phyloP scores from a whole-genome alignment of 495 filamentous ascomycete genomes.

The Podospora pseudoanserina region DNA sequence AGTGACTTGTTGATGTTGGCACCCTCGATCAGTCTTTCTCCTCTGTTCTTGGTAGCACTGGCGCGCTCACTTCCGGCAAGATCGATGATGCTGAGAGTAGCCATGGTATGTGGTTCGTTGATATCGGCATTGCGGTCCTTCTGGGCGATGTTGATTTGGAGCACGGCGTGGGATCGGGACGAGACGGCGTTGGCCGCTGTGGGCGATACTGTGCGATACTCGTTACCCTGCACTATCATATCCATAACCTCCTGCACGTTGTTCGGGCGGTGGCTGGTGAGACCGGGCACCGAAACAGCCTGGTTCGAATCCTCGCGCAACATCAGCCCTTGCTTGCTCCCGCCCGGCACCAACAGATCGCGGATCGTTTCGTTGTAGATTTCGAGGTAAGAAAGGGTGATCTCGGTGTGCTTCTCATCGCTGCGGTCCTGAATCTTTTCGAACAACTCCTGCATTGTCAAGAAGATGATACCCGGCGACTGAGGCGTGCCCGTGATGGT shows the following conservation, averaged over 20 bases:
- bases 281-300: slow-evolving; percentile 84
- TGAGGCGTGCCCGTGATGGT: slow-evolving; percentile 89
- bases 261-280: slow-evolving; percentile 85
- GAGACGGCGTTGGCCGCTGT: slow-evolving; percentile 98
- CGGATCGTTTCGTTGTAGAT: slow-evolving; percentile 99
- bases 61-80: slow-evolving; percentile 94
- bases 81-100: slow-evolving; percentile 96
- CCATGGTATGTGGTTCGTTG: slow-evolving; percentile 96
- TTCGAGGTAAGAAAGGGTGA: slow-evolving; percentile 93
- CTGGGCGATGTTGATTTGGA: slow-evolving; percentile 93
- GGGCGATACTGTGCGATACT: slow-evolving; percentile 90
- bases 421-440: slow-evolving; percentile 85
- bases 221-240: slow-evolving; percentile 95
- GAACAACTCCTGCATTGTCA: slow-evolving; percentile 98
- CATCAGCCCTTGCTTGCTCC: slow-evolving; percentile 83
- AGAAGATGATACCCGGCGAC: slow-evolving; percentile 94
- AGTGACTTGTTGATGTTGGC: slow-evolving; percentile 99
- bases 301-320: slow-evolving; percentile 93
- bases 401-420: slow-evolving; percentile 80
- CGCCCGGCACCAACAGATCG: slow-evolving; percentile 83
- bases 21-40: slow-evolving; percentile 85
- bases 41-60: slow-evolving; percentile 94
- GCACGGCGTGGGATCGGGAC: slow-evolving; percentile 95
- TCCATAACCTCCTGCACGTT: slow-evolving; percentile 95
- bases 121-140: slow-evolving; percentile 91